These are phyloP conservation scores for Carex sylvatica DNA, from an alignment of 202 grass and related monocot genomes.

Conservation along the genomic window DNA sequence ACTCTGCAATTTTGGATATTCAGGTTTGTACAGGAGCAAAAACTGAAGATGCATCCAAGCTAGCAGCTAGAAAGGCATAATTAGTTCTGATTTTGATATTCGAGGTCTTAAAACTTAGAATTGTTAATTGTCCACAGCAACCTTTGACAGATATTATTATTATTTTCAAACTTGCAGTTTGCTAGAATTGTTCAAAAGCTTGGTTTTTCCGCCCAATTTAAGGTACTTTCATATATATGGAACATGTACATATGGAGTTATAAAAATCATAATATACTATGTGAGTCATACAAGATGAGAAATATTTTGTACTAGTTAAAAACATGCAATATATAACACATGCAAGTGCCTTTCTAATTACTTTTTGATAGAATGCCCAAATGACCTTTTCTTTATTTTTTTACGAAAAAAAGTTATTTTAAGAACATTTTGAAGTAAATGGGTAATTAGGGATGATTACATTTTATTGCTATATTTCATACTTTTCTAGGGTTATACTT, in stretches of 20 bases:
- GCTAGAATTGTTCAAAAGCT: slow-evolving; percentile 52
- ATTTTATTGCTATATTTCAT: neutral
- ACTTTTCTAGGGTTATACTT: neutral
- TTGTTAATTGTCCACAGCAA: slow-evolving; percentile 15
- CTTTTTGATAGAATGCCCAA: neutral
- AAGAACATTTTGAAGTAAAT: neutral
- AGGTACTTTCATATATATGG: slow-evolving; percentile 21
- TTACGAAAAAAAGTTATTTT: neutral
- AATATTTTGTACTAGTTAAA: neutral
- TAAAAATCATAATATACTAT: neutral
- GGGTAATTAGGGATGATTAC: neutral
- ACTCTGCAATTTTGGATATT: neutral
- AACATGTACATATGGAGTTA: neutral
- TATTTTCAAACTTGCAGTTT: slow-evolving; percentile 30
- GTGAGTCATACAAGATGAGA: neutral
- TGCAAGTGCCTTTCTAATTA: neutral
- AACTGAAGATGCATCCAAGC: slow-evolving; percentile 34
- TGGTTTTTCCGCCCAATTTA: slow-evolving; percentile 43
- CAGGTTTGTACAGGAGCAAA: slow-evolving; percentile 49
- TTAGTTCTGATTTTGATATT: neutral
- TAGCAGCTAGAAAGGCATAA: slow-evolving; percentile 43
- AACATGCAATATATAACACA: neutral
- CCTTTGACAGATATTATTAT: slow-evolving; percentile 19
- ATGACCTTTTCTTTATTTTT: neutral
- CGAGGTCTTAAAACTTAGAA: slow-evolving; percentile 6